phyloP scores from a whole-genome alignment of 768 basidiomycete genomes.

The Macrolepiota dolichaula region DNA sequence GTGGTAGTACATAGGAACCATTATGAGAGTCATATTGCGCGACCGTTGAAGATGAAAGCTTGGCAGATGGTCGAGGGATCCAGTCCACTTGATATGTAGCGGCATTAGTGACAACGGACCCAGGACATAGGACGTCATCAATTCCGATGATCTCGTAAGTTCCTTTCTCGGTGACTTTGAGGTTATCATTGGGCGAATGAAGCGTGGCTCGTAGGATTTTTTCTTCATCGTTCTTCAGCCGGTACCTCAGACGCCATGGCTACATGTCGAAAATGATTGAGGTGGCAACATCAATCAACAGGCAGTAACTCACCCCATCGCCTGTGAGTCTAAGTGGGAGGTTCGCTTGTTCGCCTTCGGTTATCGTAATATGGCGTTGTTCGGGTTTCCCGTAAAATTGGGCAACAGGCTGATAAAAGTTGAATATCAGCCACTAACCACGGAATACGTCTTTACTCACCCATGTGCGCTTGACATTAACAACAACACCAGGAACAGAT shows the following conservation, averaged over 20 bases:
- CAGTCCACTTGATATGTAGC: conserved; percentile 71
- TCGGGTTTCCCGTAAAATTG: conserved; percentile 74
- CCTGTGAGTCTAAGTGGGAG: conserved; percentile 88
- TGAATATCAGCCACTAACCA: neutral
- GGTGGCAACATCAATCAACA: neutral
- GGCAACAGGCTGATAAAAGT: conserved; percentile 64
- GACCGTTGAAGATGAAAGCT: conserved; percentile 55
- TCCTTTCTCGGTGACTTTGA: conserved; percentile 74
- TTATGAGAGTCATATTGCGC: conserved; percentile 61
- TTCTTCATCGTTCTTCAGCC: conserved; percentile 42
- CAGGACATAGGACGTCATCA: conserved; percentile 82
- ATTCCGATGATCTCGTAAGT: conserved; percentile 77
- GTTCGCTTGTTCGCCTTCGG: conserved; percentile 68
- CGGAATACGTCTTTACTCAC: conserved; percentile 37
- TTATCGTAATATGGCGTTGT: conserved; percentile 56
- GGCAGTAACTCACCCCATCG: conserved; percentile 61
- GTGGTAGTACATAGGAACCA: conserved; percentile 68
- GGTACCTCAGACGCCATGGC: conserved; percentile 89
- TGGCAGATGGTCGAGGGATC: conserved; percentile 75
- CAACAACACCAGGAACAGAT: conserved; percentile 71
- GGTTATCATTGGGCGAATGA: conserved; percentile 64
- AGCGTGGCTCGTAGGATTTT: conserved; percentile 38
- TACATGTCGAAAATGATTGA: conserved; percentile 27
- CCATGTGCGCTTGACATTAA: conserved; percentile 80
- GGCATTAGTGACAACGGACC: conserved; percentile 57